Base-by-base conservation (phyloP, 345 rosid genomes). In the Camelina hispida region DNA sequence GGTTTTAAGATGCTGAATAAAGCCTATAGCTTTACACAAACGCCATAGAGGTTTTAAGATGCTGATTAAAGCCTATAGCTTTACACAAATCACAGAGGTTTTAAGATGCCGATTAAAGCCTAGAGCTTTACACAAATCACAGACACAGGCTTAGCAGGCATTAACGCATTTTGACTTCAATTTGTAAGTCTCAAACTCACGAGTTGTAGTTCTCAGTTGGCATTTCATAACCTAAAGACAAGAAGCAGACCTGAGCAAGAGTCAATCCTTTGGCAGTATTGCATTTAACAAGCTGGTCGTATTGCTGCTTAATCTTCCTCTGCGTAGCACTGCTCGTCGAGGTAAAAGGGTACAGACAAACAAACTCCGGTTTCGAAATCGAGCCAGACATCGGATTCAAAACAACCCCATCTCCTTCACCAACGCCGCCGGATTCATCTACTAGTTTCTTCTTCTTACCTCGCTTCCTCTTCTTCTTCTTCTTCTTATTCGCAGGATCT, bases 231-330 rank as follows among this genome's bases (percentile, higher is more conserved):
- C 20, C 56, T n/a, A 18, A 48, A 9, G 9, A 34, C 9, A 46
- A 65, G 61, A 43, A 47, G 30, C 25, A 42, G 78, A 93, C 98
- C 98, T 90, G 97, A 69, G 88, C 84, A 14, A 90, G 73, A 6
- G 98, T 90, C 81, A 93, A 78, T 77, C 89, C 91, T 54, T 87
- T 85, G 71, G 65, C 84, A 68, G 80, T 86, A 69, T 87, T 83
- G 72, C 88, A 87, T 85, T 85, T 85, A 22, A 93, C 91, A 55
- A 93, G 88, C 61, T 86, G 87, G 72, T 87, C 96, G 66, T 87
- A 93, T 52, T 89, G 96, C 72, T 84, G 96, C 82, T 93, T 93
- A 77, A 93, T 93, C 87, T 87, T 91, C 88, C 95, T 91, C 85
- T 93, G 98, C 9, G 90, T 93, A 7, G 97, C 93, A 74, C 98